Evolutionary conservation across 148 eudicot species (phyloP), one percentile per base, ranked within the genome.

Genomic region (Simmondsia chinensis): DNA sequence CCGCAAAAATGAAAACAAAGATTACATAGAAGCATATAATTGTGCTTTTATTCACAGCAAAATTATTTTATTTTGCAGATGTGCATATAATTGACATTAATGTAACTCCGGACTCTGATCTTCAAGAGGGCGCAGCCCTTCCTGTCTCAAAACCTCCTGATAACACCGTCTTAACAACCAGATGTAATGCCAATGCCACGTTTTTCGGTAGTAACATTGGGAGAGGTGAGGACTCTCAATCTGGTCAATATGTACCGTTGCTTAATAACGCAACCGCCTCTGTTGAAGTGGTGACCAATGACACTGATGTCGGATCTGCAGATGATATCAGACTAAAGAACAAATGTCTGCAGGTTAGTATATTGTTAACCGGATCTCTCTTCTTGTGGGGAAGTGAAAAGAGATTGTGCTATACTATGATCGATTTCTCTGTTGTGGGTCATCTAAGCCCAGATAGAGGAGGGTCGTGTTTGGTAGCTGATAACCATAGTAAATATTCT

Each of bases 81-180:
- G 57, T 48, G 34, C 50, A 33, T 16, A 39, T 46, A 39, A 58
- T 76, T 9, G 72, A 76, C 42, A 61, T 78, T 67, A 72, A 72
- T 36, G 50, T 58, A 59, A 41, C 60, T 42, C 68, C 74, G 15
- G 71, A 68, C 20, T 55, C 54, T 14, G 58, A 58, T 52, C 22
- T 43, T 34, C 56, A 65, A 50, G 75, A 61, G 46, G 54, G 46
- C 7, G 43, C 59, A 35, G 23, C 23, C 13, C 9, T 21, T 36
- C 40, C 32, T 33, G 35, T 8, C 14, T 37, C 73, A 10, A 67
- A 45, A 39, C 38, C 22, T 43, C 47, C 39, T 47, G 63, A 40
- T 9, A 43, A 39, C 20, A 46, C 77, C 10, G 23, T n/a, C 35
- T 28, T 46, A 13, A 17, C 42, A 19, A 41, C 35, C 17, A 44